phyloP scores from a whole-genome alignment of 371 early-diverging fungal species.

The Rhizomucor miehei region DNA sequence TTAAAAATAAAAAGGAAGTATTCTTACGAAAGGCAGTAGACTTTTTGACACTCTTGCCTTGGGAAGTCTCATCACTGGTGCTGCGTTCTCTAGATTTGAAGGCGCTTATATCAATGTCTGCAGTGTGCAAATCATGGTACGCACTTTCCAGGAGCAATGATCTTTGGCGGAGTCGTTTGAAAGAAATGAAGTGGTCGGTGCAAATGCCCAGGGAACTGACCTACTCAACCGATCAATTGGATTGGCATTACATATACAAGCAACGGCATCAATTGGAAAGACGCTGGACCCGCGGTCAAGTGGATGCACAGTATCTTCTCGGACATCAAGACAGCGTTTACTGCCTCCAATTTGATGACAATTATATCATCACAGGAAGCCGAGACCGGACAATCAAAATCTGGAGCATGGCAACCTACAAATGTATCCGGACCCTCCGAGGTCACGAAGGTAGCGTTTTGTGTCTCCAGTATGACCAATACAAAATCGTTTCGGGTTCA shows the following conservation, averaged over 20 bases:
- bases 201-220: neutral
- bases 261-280: constrained; percentile 34
- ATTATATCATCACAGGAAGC: constrained; percentile 87
- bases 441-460: constrained; percentile 93
- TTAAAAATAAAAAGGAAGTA: no score
- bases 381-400: constrained; percentile 88
- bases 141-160: neutral
- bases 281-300: constrained; percentile 36
- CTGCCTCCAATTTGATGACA: constrained; percentile 87
- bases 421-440: constrained; percentile 65
- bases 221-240: constrained; percentile 5
- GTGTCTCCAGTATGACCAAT: constrained; percentile 80
- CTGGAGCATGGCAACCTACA: constrained; percentile 64
- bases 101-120: neutral
- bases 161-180: constrained; percentile 1
- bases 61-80: constrained; percentile 17
- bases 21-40: constrained; percentile 3
- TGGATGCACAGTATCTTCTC: constrained; percentile 38
- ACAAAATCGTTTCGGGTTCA: constrained; percentile 87
- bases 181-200: neutral
- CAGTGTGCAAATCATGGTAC: constrained; percentile 1
- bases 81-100: constrained; percentile 10
- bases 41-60: constrained; percentile 15
- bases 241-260: constrained; percentile 35
- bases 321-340: constrained; percentile 96